Evolutionary conservation across 257 asterid genomes (phyloP), one percentile per base, ranked within the genome.

Genomic region (Lithospermum erythrorhizon): DNA sequence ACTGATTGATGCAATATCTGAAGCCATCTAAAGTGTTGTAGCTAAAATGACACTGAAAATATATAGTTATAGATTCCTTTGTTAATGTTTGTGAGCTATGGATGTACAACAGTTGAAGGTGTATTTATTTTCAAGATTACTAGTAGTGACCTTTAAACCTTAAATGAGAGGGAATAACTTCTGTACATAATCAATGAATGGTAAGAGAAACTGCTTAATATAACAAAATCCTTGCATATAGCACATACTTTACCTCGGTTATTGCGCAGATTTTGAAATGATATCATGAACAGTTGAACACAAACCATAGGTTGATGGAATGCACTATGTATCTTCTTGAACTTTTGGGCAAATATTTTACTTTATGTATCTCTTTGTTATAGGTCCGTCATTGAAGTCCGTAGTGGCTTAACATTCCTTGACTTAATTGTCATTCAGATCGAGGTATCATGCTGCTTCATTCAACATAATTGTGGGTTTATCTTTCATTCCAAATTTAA

Each of bases 301-400:
- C 14, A 41, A 14, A 41, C 2, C 49, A 35, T 35, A 35, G 11
- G 45, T 35, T 41, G 2, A 2, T 41, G 15, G 17, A 41, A 41
- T 41, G 14, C 2, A 11, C 14, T 41, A 11, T 3, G 49, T 3
- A 0, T 3, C 13, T 41, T 41, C 49, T 41, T 41, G 49, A 41
- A 41, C 16, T 41, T 41, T 13, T 41, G 49, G 0, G 9, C 23
- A 22, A 9, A 20, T 9, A 20, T 53, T 53, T n/a, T 6, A 55
- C 13, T 21, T 9, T 21, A 21, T 2, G 16, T 1, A 56, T 51
- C 3, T 65, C 58, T 56, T 23, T 68, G 61, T 45, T 80, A 68
- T 68, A 93, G 99, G 82, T 93, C 99, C 58, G 97, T 93, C 71
- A 93, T 93, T 65, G 99, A 93, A 89, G 99, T 93, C 77, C 97